A percentile compares a stretch with the other conserved stretches of the same genome.
phyloP scores from a whole-genome alignment of 768 basidiomycete genomes.

The Kwoniella sp. region DNA sequence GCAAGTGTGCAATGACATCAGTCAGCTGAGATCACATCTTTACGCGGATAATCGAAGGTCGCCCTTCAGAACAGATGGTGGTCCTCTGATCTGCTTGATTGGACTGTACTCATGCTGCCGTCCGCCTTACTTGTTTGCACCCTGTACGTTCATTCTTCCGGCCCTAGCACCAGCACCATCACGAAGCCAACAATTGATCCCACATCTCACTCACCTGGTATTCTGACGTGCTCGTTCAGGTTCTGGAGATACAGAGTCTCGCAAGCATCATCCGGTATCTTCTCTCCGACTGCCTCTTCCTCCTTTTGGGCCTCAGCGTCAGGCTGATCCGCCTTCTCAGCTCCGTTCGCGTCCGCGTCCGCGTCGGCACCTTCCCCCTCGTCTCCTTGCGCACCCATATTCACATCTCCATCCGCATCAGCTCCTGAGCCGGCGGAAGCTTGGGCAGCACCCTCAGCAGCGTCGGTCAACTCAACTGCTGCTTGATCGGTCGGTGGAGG shows the following conservation, averaged over 20 bases:
- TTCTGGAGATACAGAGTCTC: constrained; percentile 97
- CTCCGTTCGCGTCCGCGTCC: neutral
- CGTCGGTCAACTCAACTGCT: neutral
- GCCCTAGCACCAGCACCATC: neutral
- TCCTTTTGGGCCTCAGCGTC: neutral
- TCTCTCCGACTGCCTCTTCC: constrained; percentile 19
- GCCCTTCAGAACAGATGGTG: too few species aligned
- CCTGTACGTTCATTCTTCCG: too few species aligned
- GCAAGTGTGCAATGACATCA: too few species aligned
- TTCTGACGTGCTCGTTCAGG: constrained; percentile 76
- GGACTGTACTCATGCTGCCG: too few species aligned
- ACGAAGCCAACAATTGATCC: neutral
- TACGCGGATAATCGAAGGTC: too few species aligned
- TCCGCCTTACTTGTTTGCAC: too few species aligned
- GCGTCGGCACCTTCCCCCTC: neutral
- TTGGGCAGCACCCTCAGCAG: neutral
- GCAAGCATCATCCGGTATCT: constrained; percentile 58
- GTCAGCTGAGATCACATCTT: too few species aligned
- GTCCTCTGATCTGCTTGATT: too few species aligned
- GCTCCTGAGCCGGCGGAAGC: neutral
- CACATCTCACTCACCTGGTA: constrained; percentile 50
- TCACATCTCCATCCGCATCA: constrained; percentile 18
- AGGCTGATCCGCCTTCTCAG: neutral
- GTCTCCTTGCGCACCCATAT: neutral
- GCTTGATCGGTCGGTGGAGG: neutral